Conservation (phyloP, 352 stramenopile species). For the Phytophthora tubulina region DNA sequence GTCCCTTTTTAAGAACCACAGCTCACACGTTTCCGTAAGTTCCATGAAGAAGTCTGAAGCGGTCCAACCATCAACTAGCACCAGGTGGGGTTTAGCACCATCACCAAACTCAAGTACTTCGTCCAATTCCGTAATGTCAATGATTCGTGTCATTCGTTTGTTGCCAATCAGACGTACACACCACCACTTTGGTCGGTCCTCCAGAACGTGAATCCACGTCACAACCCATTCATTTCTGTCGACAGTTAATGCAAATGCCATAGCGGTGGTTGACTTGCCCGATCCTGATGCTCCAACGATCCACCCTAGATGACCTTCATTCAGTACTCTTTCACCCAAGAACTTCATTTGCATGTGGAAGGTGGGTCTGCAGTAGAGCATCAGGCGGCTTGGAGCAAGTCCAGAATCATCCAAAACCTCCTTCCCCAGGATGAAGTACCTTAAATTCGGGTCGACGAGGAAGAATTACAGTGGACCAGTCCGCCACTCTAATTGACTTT, state of each 20-base stretch:
- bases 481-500: background rate
- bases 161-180: constrained; percentile 14
- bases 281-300: constrained; percentile 22
- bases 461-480: background rate
- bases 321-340: constrained; percentile 15
- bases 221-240: constrained; percentile 20
- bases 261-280: constrained; percentile 27
- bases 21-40: background rate
- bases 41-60: background rate
- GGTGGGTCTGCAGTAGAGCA: constrained; percentile 23
- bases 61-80: constrained; percentile 26
- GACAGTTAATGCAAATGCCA: constrained; percentile 24
- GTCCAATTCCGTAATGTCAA: constrained; percentile 9
- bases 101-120: constrained; percentile 12
- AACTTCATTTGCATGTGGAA: constrained; percentile 28
- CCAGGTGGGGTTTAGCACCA: constrained; percentile 1
- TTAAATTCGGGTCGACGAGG: constrained; percentile 2
- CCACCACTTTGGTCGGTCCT: background rate
- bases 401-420: constrained; percentile 16
- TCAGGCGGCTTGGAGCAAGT: background rate
- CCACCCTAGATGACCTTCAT: constrained; percentile 18
- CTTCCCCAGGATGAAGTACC: constrained; percentile 18
- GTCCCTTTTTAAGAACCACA: constrained; percentile 2
- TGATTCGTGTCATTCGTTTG: constrained; percentile 11
- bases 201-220: constrained; percentile 25